A percentile compares a stretch with the other conserved stretches of the same genome.
These are phyloP conservation scores for Tuber microsphaerosporum DNA, from an alignment of 495 filamentous ascomycete species.

Conservation along the genomic window DNA sequence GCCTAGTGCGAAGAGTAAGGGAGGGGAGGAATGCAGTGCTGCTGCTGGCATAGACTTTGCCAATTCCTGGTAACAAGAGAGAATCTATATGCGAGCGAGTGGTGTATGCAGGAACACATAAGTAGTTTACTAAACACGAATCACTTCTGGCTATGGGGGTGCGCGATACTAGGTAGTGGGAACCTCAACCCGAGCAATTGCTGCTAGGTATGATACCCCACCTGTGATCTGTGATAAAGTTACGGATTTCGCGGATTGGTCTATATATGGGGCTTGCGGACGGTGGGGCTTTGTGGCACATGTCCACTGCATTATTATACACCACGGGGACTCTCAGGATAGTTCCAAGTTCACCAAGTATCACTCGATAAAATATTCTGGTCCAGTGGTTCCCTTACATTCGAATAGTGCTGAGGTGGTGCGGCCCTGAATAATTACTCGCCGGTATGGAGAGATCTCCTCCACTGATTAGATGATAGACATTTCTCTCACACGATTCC, in stretches of 20 bases:
- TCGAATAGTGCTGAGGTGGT: background rate
- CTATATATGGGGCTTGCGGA: background rate
- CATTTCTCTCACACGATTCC: background rate
- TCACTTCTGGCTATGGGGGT: background rate
- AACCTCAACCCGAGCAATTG: background rate
- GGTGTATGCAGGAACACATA: background rate
- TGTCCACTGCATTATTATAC: background rate
- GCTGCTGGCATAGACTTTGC: background rate
- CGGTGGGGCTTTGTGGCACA: too few species aligned
- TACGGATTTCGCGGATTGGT: background rate
- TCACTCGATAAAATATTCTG: background rate
- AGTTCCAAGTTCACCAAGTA: background rate
- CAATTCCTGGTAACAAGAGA: background rate
- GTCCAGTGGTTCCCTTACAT: background rate
- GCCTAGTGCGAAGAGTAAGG: background rate
- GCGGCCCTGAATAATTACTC: background rate
- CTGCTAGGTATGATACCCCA: background rate
- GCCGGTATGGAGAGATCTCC: background rate
- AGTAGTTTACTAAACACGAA: background rate
- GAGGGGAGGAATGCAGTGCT: conserved; percentile 2
- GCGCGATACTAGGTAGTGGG: background rate
- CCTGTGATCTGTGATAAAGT: background rate
- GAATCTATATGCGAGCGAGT: background rate
- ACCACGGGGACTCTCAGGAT: background rate
- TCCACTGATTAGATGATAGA: background rate